These are phyloP conservation scores for Penicillium sclerotiorum DNA, from an alignment of 2,329 filamentous ascomycete genomes.

Conservation along the genomic window DNA sequence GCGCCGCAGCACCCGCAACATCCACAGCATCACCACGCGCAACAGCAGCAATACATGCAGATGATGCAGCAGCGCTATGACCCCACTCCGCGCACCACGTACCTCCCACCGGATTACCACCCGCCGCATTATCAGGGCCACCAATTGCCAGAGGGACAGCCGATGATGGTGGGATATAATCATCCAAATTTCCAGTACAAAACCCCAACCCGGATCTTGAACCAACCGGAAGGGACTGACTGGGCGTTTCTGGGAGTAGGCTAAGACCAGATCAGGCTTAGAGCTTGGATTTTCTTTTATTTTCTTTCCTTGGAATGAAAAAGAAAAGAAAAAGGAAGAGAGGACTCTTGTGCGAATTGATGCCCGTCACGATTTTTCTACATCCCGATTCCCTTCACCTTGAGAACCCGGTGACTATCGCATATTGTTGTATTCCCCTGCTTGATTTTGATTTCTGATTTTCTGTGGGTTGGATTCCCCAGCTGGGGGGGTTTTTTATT, in stretches of 20 bases:
- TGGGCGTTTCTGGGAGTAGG: constrained; percentile 44
- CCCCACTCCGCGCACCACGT: constrained; percentile 31
- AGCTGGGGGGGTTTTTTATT: too few species aligned
- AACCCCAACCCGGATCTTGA: constrained; percentile 35
- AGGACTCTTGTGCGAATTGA: constrained; percentile 22
- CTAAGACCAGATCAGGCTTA: constrained; percentile 27
- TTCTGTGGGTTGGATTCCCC: too few species aligned
- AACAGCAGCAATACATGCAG: constrained; percentile 30
- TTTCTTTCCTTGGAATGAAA: too few species aligned
- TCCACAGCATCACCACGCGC: constrained; percentile 34
- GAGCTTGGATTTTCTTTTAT: neutral
- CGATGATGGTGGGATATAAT: constrained; percentile 38
- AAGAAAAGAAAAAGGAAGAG: neutral
- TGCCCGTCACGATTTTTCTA: constrained; percentile 28
- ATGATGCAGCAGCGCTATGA: constrained; percentile 34
- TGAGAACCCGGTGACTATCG: constrained; percentile 10
- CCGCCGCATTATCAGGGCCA: constrained; percentile 30
- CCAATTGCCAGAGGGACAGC: constrained; percentile 32
- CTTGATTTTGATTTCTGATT: constrained; percentile 2
- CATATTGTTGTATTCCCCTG: constrained; percentile 13
- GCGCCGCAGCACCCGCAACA: constrained; percentile 34
- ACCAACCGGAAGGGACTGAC: constrained; percentile 44
- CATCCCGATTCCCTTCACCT: constrained; percentile 12
- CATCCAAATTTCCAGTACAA: constrained; percentile 38
- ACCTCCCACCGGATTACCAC: constrained; percentile 36